Base-by-base conservation (phyloP, 2,329 filamentous ascomycete species). In the Colletotrichum sp. region DNA sequence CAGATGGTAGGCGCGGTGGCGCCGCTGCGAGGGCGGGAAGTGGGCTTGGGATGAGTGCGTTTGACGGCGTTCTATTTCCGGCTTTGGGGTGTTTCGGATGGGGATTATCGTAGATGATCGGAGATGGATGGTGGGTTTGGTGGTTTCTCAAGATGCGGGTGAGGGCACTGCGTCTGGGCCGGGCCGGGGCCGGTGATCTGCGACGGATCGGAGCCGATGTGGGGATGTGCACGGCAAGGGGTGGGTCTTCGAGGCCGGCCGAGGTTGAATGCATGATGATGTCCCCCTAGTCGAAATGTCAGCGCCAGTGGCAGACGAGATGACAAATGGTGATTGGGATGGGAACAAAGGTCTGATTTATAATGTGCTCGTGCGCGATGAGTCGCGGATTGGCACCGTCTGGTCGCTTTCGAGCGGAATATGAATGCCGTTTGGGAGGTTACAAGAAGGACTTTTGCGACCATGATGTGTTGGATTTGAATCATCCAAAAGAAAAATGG, bases 381-480 rank as follows among this genome's bases (percentile, higher is more conserved):
- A 27, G 8, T n/a, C 18, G 27, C 32, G 18, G 18, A n/a, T 25
- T 48, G 67, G 18, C 6, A n/a, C 43, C 10, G 0, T 18, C 5
- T 43, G 36, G 8, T 43, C 0, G 18, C 18, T 22, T 34, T 70
- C 4, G 56, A 48, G 56, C 67, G 67, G 56, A 36, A 64, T 64
- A 25, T 39, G 34, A 64, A 70, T 5, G 36, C 67, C 56, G 67
- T 3, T n/a, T 2, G 5, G 22, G 9, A 68, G 0, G 15, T 10
- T 39, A 15, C 13, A 61, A 34, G 28, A 30, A 0, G 58, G 8
- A 34, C 8, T 61, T 13, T 22, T 6, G 22, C 58, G 58, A 12
- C 6, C 18, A 4, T 5, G 1, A 27, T 58, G 16, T 1, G 12
- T 1, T 7, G 3, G 6, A 48, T 0, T 58, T 12, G 16, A 58